Evolutionary conservation across 2,329 filamentous ascomycete genomes (phyloP).

Genomic region (Colletotrichum theobromicola): DNA sequence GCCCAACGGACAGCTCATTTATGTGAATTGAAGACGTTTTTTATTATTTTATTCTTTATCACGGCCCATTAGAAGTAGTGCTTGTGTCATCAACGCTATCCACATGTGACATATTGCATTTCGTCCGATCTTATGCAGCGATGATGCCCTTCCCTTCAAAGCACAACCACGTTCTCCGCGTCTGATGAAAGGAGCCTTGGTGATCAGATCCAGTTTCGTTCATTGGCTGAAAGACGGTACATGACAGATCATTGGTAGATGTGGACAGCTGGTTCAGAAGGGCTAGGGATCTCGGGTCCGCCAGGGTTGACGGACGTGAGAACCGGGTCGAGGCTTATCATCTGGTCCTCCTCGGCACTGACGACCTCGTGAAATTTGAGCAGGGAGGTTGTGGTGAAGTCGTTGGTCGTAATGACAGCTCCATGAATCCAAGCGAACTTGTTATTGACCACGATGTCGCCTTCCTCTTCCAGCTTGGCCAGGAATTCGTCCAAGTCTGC

Average conservation of each 20-base stretch:
- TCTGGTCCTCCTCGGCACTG: neutral
- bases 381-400: neutral
- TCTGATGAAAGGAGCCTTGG: neutral
- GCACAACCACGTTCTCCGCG: neutral
- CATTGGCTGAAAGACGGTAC: neutral
- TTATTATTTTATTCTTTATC: too few relatives aligned
- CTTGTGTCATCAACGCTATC: too few relatives aligned
- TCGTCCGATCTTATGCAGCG: neutral
- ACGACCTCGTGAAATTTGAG: neutral
- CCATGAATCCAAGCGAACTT: neutral
- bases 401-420: conserved; percentile 2
- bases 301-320: neutral
- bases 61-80: too few relatives aligned
- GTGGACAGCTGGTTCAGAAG: neutral
- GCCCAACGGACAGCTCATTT: too few relatives aligned
- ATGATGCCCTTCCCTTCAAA: neutral
- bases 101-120: too few relatives aligned
- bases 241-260: neutral
- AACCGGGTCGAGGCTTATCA: neutral
- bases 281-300: neutral
- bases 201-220: neutral
- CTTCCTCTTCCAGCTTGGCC: neutral
- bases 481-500: neutral
- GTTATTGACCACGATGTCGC: neutral
- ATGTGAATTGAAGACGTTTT: too few relatives aligned